These are phyloP conservation scores for Cladosporium sphaerospermum DNA, from an alignment of 2,329 filamentous ascomycete genomes.

Conservation along the genomic window DNA sequence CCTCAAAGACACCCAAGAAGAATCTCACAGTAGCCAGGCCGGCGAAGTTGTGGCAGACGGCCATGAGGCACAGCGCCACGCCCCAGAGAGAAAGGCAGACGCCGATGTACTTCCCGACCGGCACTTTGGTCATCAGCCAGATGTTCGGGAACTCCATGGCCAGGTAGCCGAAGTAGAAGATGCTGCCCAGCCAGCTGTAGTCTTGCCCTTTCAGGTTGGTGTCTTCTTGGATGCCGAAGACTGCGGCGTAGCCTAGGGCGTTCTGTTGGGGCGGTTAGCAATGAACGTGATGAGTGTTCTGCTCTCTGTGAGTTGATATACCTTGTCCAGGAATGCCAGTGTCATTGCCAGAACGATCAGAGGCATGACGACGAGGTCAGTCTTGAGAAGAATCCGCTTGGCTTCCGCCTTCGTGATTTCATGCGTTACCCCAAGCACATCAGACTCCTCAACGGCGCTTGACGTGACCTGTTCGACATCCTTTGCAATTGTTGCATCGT, in stretches of 20 bases:
- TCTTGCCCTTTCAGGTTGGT: conserved; percentile 54
- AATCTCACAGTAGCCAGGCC: conserved; percentile 55
- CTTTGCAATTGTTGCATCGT: no score
- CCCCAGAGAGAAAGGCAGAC: conserved; percentile 56
- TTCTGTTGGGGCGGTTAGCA: no score
- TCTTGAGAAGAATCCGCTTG: conserved; percentile 41
- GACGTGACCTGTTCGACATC: no score
- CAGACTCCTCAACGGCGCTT: no score
- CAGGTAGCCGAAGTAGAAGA: conserved; percentile 57
- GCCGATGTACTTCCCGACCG: conserved; percentile 53
- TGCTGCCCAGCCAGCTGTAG: conserved; percentile 56
- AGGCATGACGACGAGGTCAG: conserved; percentile 55
- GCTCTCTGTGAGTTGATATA: conserved; percentile 48
- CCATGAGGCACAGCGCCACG: conserved; percentile 53
- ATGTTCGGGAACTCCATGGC: conserved; percentile 54
- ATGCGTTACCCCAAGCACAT: conserved; percentile 13
- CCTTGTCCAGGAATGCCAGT: conserved; percentile 45
- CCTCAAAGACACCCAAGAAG: conserved; percentile 62
- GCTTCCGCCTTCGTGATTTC: conserved; percentile 18
- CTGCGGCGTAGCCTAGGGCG: conserved; percentile 49
- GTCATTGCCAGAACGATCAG: conserved; percentile 42
- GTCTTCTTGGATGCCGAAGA: conserved; percentile 57
- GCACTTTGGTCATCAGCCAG: conserved; percentile 53
- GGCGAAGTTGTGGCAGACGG: conserved; percentile 50
- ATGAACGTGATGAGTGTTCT: conserved; percentile 35